Evolutionary conservation across 2,329 filamentous ascomycete genomes (phyloP).

Genomic region (Pestalotiopsis sp.): DNA sequence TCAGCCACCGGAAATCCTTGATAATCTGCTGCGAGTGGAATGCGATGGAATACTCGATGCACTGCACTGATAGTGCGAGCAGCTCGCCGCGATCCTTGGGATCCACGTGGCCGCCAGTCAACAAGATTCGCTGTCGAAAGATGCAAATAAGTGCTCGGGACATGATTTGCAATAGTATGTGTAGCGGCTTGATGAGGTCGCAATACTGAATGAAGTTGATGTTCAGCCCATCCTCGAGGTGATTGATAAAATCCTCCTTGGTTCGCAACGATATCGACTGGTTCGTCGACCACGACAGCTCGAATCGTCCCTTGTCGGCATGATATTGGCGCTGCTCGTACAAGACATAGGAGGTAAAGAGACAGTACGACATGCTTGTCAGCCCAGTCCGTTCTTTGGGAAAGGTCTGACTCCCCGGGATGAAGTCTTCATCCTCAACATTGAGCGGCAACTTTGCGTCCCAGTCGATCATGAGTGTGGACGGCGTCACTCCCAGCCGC

Average conservation of each 20-base stretch:
- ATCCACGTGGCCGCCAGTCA: neutral
- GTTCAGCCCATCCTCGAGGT: neutral
- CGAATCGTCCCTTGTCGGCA: neutral
- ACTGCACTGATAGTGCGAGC: neutral
- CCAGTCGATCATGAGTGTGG: conserved; percentile 4
- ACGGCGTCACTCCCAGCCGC: conserved; percentile 1
- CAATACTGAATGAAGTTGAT: conserved; percentile 4
- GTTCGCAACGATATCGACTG: neutral
- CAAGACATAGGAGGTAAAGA: conserved; percentile 9
- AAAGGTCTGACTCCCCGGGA: neutral
- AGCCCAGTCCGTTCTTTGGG: neutral
- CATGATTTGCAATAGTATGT: conserved; percentile 4
- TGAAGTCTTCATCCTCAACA: conserved; percentile 9
- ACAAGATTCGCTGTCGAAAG: conserved; percentile 1
- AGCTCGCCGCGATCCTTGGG: neutral
- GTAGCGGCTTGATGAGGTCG: conserved; percentile 9
- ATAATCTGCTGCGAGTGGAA: neutral
- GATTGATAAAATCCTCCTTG: conserved; percentile 3
- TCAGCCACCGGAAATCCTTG: neutral
- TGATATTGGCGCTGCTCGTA: conserved; percentile 6
- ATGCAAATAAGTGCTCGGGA: neutral
- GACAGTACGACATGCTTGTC: conserved; percentile 9
- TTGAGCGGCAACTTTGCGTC: conserved; percentile 3
- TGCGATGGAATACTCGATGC: neutral
- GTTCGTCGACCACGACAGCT: conserved; percentile 1